A percentile compares a stretch with the other conserved stretches of the same genome.
These are phyloP conservation scores for Rhizopogon roseolus DNA, from an alignment of 768 basidiomycete species.

Conservation along the genomic window DNA sequence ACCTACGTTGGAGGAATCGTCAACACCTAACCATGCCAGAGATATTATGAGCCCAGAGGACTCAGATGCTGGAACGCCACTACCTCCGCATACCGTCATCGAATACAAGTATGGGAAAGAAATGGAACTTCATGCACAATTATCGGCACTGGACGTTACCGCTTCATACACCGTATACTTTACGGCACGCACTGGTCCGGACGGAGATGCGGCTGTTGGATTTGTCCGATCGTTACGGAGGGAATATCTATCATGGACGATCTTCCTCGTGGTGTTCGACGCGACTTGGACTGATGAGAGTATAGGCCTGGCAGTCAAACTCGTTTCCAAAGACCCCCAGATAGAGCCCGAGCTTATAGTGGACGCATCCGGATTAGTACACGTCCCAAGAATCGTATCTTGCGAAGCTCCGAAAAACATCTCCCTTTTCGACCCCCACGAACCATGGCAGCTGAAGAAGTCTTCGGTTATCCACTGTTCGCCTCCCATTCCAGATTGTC, in stretches of 20 bases:
- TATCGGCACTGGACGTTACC: conserved; percentile 1
- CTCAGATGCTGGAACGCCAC: not conserved
- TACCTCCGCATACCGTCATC: not conserved
- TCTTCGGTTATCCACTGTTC: not conserved
- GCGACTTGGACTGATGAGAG: not conserved
- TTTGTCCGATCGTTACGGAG: conserved; percentile 25
- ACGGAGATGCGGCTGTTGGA: conserved; percentile 28
- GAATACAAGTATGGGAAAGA: not conserved
- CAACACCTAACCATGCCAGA: not conserved
- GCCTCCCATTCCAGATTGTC: not conserved
- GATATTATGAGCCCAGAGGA: not conserved
- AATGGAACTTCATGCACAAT: not conserved
- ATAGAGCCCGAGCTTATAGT: not conserved
- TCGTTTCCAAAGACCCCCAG: not conserved
- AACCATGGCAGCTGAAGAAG: not conserved
- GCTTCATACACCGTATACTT: conserved; percentile 22
- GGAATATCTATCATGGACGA: conserved; percentile 27
- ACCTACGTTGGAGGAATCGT: not conserved
- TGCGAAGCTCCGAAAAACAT: not conserved
- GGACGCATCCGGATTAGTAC: not conserved
- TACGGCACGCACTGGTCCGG: conserved; percentile 17
- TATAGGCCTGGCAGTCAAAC: not conserved
- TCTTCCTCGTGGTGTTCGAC: conserved; percentile 25
- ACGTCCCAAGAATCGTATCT: not conserved
- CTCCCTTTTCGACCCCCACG: not conserved